Percentiles rank a stretch among this genome's conserved stretches.
phyloP scores from a whole-genome alignment of 192 early-diverging fungal species.

The Cladochytrium replicatum region DNA sequence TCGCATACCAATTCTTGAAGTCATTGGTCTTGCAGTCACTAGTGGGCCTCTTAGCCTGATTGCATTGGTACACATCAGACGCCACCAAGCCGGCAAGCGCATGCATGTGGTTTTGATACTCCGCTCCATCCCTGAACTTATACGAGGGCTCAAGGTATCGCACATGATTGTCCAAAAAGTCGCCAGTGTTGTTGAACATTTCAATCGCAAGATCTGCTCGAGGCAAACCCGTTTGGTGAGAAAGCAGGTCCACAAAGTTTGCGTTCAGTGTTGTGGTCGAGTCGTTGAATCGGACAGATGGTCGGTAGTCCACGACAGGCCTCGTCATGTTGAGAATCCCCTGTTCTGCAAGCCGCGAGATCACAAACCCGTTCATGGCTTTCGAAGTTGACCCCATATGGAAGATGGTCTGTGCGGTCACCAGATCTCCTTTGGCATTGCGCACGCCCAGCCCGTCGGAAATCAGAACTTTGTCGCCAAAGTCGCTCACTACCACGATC shows the following conservation, averaged over 20 bases:
- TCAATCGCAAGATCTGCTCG: no score
- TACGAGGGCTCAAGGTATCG: slow-evolving; percentile 3
- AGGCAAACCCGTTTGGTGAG: no score
- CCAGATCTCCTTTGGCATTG: slow-evolving; percentile 5
- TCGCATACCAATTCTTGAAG: no score
- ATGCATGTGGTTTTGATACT: slow-evolving; percentile 15
- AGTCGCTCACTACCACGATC: slow-evolving; percentile 4
- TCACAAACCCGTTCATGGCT: not conserved
- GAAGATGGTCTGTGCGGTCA: slow-evolving; percentile 6
- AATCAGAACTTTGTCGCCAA: slow-evolving; percentile 5
- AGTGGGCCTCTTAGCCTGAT: no score
- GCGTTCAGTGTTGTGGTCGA: no score
- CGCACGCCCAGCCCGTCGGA: not conserved
- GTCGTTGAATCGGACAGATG: no score
- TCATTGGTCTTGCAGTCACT: no score
- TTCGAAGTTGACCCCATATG: slow-evolving; percentile 16
- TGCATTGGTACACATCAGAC: no score
- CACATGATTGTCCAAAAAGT: slow-evolving; percentile 7
- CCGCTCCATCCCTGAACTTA: slow-evolving; percentile 7
- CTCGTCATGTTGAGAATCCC: no score
- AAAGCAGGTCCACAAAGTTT: no score
- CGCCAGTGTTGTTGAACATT: not conserved
- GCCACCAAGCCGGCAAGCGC: slow-evolving; percentile 9
- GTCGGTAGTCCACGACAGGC: no score
- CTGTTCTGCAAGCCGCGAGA: no score